Evolutionary conservation across 345 rosid species (phyloP).

Genomic region (Rhizophora mangle): DNA sequence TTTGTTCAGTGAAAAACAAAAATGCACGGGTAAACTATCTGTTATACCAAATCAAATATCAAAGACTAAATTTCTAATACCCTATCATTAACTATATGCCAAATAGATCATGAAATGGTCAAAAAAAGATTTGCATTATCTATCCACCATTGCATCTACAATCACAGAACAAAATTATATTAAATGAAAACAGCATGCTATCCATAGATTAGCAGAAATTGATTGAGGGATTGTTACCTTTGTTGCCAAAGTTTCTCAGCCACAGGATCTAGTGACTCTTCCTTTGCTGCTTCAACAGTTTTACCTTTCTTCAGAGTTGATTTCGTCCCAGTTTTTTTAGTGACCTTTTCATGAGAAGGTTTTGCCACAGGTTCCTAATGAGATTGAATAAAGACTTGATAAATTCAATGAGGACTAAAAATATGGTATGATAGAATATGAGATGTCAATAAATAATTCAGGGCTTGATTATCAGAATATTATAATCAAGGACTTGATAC

Average conservation of each 20-base stretch:
- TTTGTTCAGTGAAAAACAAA: too few species aligned
- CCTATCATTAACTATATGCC: too few species aligned
- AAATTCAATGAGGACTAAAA: constrained; percentile 1
- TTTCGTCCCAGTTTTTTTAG: constrained; percentile 50
- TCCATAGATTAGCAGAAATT: neutral
- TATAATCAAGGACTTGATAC: too few species aligned
- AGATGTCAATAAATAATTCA: too few species aligned
- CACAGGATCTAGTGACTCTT: constrained; percentile 53
- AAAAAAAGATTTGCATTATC: too few species aligned
- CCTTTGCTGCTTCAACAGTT: constrained; percentile 38
- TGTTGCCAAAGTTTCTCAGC: constrained; percentile 78
- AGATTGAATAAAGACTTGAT: neutral
- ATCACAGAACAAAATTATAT: neutral
- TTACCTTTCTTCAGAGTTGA: constrained; percentile 53
- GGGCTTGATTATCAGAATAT: too few species aligned
- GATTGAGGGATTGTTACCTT: constrained; percentile 35
- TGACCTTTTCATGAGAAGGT: constrained; percentile 36
- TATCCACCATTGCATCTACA: too few species aligned
- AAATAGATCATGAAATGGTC: too few species aligned
- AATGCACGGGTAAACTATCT: too few species aligned
- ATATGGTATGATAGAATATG: too few species aligned
- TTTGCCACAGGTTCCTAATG: constrained; percentile 39
- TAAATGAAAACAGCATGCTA: neutral
- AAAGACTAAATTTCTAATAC: too few species aligned
- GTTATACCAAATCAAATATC: too few species aligned